A percentile compares a stretch with the other conserved stretches of the same genome.
Evolutionary conservation across 148 eudicot species (phyloP).

Genomic region (Cornus kousa): DNA sequence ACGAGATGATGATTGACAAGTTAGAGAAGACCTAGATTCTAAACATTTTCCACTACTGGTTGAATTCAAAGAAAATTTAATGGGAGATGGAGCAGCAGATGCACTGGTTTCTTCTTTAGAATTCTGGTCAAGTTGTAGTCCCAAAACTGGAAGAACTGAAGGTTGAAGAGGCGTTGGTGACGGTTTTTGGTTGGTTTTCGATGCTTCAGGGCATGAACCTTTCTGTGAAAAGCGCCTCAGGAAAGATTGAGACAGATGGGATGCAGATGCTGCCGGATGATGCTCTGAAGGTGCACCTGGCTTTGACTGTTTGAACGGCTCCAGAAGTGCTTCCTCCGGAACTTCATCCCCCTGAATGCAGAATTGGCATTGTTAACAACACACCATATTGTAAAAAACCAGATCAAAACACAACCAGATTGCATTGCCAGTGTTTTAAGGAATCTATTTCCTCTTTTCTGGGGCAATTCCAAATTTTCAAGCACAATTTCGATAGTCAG

Average conservation of each 20-base stretch:
- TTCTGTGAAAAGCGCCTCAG: slow-evolving; percentile 46
- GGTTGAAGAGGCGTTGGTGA: background rate
- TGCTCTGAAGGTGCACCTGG: slow-evolving; percentile 16
- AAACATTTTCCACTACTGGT: background rate
- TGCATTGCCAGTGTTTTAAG: background rate
- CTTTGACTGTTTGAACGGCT: slow-evolving; percentile 45
- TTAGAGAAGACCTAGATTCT: slow-evolving; percentile 6
- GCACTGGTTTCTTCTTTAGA: slow-evolving; percentile 3
- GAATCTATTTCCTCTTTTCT: background rate
- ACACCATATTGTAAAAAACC: background rate
- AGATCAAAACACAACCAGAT: background rate
- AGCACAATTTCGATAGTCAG: background rate
- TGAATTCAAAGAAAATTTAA: slow-evolving; percentile 7
- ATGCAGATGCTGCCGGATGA: slow-evolving; percentile 27
- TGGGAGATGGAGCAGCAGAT: slow-evolving; percentile 7
- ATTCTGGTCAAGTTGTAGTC: background rate
- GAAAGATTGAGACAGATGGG: slow-evolving; percentile 56
- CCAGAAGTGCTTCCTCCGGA: slow-evolving; percentile 69
- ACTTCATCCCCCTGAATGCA: slow-evolving; percentile 61
- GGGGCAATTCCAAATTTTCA: background rate
- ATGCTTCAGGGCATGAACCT: slow-evolving; percentile 10
- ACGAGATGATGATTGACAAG: slow-evolving; percentile 11
- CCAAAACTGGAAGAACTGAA: slow-evolving; percentile 11
- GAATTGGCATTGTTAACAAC: background rate
- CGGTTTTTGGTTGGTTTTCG: background rate